Evolutionary conservation across 2,329 filamentous ascomycete species (phyloP).

Genomic region (Ceratocystis huliohia): DNA sequence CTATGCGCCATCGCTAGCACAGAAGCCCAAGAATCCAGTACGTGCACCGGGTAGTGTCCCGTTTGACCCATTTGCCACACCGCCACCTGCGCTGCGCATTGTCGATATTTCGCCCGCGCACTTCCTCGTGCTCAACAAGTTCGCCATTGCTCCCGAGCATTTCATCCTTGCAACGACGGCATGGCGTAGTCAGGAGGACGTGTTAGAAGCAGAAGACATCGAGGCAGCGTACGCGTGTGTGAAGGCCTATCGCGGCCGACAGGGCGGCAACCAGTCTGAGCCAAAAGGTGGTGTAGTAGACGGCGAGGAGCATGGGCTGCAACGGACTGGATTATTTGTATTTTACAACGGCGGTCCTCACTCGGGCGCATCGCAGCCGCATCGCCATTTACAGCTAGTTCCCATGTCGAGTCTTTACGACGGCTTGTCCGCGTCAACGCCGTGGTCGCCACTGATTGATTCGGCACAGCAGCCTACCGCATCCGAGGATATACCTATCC

Average conservation of each 20-base stretch:
- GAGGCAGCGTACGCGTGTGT: conserved; percentile 50
- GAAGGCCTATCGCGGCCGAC: conserved; percentile 36
- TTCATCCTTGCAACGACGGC: conserved; percentile 57
- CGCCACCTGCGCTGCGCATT: conserved; percentile 41
- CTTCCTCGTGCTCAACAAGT: conserved; percentile 61
- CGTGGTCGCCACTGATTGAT: conserved; percentile 41
- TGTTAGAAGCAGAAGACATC: conserved; percentile 49
- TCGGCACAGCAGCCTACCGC: conserved; percentile 24
- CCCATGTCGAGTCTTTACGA: conserved; percentile 51
- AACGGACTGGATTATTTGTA: conserved; percentile 36
- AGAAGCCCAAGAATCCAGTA: conserved; percentile 44
- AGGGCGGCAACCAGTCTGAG: conserved; percentile 22
- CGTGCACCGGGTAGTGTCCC: conserved; percentile 25
- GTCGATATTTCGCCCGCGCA: conserved; percentile 41
- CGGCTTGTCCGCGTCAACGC: conserved; percentile 30
- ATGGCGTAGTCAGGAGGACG: conserved; percentile 51
- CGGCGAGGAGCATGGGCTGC: not conserved
- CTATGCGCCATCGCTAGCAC: conserved; percentile 54
- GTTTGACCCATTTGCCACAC: conserved; percentile 52
- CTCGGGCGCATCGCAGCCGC: conserved; percentile 59
- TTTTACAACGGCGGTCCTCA: conserved; percentile 60
- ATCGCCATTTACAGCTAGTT: conserved; percentile 60
- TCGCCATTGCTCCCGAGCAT: conserved; percentile 56
- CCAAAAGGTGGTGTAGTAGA: conserved; percentile 24
- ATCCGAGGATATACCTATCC: conserved; percentile 31